Evolutionary conservation across 2,329 filamentous ascomycete genomes (phyloP).

Genomic region (Talaromyces atroroseus): DNA sequence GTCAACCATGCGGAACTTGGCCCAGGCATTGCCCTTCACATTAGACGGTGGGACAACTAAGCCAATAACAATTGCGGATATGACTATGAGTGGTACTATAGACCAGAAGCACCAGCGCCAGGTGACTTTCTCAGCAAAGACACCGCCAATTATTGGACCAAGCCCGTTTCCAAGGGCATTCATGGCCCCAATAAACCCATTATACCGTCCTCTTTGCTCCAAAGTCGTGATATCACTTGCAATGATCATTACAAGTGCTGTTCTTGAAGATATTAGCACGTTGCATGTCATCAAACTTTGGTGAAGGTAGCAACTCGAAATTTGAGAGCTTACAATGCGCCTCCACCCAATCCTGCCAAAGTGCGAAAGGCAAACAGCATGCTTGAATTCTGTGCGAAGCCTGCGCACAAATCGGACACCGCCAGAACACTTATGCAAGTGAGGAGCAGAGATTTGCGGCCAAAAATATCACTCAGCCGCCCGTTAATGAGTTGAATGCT

Average conservation of each 20-base stretch:
- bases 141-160: constrained; percentile 30
- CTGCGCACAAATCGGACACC: constrained; percentile 51
- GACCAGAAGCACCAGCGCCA: constrained; percentile 26
- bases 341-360: constrained; percentile 51
- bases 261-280: constrained; percentile 15
- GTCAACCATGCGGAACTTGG: constrained; percentile 10
- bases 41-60: constrained; percentile 8
- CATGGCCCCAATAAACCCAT: constrained; percentile 22
- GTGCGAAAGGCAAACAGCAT: constrained; percentile 55
- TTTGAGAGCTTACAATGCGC: constrained; percentile 40
- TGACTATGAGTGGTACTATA: background rate
- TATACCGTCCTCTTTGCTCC: constrained; percentile 48
- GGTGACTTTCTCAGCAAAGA: constrained; percentile 22
- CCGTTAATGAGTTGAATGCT: constrained; percentile 56
- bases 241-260: constrained; percentile 52
- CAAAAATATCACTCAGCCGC: constrained; percentile 51
- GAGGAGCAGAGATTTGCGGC: constrained; percentile 51
- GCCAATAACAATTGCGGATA: constrained; percentile 2
- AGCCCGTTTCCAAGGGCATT: constrained; percentile 36
- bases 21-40: background rate
- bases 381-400: constrained; percentile 45
- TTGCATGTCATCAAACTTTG: background rate
- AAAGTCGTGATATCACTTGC: constrained; percentile 51
- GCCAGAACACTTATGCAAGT: constrained; percentile 45
- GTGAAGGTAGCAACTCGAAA: background rate